Evolutionary conservation across 1,284 basidiomycete species (phyloP), one percentile per base, ranked within the genome.

Genomic region (Leccinum fuscescens): DNA sequence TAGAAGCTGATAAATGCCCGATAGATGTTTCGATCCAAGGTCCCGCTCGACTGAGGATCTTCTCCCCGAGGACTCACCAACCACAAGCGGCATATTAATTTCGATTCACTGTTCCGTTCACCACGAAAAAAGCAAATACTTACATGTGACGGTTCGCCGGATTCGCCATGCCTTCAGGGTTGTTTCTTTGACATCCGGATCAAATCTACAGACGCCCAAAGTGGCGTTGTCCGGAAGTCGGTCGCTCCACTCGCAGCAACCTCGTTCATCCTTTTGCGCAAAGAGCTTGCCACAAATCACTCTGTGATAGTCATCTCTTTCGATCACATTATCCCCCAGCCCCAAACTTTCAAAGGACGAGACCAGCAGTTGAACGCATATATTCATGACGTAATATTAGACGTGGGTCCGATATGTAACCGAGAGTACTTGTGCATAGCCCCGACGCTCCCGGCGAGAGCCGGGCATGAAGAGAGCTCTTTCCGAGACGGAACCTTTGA

Each of bases 1-100:
- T 42, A 1, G 68, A 70, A 69, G 67, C 17, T 66, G 64, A 71
- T 69, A 69, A 54, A 69, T 69, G 33, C 31, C 52, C 56, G 54
- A 59, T 61, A 48, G 55, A 56, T 62, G 55, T 62, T 65, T 55
- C 39, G 56, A 57, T 63, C 57, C 70, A 72, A 72, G 68, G 54
- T 35, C 50, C 48, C 54, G 17, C 42, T 44, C 42, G 39, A 42
- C 39, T 42, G 58, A 62, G 65, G 65, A 72, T 69, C 69, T 68
- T 61, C 65, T 55, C 48, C 56, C 68, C 70, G 67, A 69, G 64
- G 68, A 62, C 60, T 48, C 56, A 58, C 53, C 42, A 50, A 50
- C 55, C 66, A 55, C 37, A 66, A 54, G 15, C 17, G 50, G 56
- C 6, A 56, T 39, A 46, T 33, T 61, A 51, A 24, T 37, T 50